These are phyloP conservation scores for Neonectria hederae DNA, from an alignment of 2,329 filamentous ascomycete species.

Conservation along the genomic window DNA sequence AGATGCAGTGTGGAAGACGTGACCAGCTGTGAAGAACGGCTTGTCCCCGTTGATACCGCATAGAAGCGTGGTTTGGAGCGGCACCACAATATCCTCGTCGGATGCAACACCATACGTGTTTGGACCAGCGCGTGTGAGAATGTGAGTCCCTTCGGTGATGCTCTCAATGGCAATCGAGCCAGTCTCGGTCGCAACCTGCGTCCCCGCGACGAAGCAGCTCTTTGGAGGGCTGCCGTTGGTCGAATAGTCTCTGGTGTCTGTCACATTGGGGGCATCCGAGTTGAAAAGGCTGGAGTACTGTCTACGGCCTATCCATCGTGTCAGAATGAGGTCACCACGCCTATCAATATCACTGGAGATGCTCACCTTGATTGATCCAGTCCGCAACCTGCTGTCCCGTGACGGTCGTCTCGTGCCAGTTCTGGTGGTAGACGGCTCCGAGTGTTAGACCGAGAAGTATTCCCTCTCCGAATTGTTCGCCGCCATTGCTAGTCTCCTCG, in stretches of 20 bases:
- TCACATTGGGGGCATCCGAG: neutral
- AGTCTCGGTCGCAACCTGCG: neutral
- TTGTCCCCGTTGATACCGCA: neutral
- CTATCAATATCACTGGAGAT: neutral
- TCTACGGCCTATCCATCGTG: neutral
- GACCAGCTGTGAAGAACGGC: conserved; percentile 12
- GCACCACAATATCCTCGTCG: neutral
- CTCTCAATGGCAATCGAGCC: neutral
- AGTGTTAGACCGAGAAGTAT: neutral
- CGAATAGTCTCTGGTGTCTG: neutral
- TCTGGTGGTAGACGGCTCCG: neutral
- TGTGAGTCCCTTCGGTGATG: neutral
- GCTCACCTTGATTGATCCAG: neutral
- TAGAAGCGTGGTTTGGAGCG: neutral
- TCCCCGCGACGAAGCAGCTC: neutral
- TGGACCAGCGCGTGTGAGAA: neutral
- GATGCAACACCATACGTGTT: neutral
- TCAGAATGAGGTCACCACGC: neutral
- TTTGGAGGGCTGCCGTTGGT: neutral
- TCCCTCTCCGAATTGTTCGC: neutral
- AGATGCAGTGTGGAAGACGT: conserved; percentile 4
- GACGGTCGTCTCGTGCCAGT: neutral
- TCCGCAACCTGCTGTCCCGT: neutral
- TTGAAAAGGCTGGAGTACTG: neutral
- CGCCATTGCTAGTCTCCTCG: neutral